A percentile compares a stretch with the other conserved stretches of the same genome.
phyloP scores from a whole-genome alignment of 257 asterid species.

The Linderniella brevidens region DNA sequence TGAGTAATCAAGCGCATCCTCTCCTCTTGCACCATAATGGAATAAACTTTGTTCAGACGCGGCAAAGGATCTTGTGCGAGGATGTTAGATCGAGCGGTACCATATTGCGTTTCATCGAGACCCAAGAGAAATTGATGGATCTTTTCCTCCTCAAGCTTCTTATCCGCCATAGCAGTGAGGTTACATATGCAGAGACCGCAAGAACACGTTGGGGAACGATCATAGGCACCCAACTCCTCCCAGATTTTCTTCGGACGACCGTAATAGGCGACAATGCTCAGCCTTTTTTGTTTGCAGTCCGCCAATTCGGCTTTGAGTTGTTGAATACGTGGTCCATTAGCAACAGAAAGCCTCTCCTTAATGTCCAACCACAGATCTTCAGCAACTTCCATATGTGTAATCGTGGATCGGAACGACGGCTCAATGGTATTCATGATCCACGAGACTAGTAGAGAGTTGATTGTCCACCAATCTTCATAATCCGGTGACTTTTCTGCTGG shows the following conservation, averaged over 20 bases:
- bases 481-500: background rate
- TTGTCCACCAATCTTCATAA: slow-evolving; percentile 9
- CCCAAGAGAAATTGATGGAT: background rate
- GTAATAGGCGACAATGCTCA: slow-evolving; percentile 3
- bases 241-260: background rate
- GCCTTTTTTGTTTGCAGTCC: slow-evolving; percentile 1
- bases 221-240: background rate
- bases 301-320: slow-evolving; percentile 6
- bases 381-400: slow-evolving; percentile 1
- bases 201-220: background rate
- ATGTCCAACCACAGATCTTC: slow-evolving; percentile 9
- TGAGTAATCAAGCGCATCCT: too few species aligned
- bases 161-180: background rate
- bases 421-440: slow-evolving; percentile 9
- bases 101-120: too few species aligned
- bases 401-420: slow-evolving; percentile 2
- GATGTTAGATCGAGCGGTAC: too few species aligned
- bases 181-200: background rate
- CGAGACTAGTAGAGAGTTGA: slow-evolving; percentile 4
- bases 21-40: too few species aligned
- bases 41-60: too few species aligned
- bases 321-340: slow-evolving; percentile 10
- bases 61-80: too few species aligned
- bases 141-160: slow-evolving; percentile 1
- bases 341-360: background rate